A percentile compares a stretch with the other conserved stretches of the same genome.
Conservation (phyloP, 2,329 filamentous ascomycete species). For the Nothophaeocryptopus gaeumannii region DNA sequence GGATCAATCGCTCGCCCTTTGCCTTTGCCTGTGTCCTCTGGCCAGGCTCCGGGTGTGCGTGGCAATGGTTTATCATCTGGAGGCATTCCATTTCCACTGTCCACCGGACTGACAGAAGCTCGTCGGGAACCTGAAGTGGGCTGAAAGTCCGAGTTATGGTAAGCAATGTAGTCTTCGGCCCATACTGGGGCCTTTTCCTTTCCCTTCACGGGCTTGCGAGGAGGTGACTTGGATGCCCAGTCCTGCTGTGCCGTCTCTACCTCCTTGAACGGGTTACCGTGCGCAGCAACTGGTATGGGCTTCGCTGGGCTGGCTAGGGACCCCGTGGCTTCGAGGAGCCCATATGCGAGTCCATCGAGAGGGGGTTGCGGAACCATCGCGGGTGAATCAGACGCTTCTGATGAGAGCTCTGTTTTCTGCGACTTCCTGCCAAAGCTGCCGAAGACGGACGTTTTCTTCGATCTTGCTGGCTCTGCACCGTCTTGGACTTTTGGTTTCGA, state of each 20-base stretch:
- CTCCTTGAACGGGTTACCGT: background rate
- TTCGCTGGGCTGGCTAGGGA: background rate
- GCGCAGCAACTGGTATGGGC: background rate
- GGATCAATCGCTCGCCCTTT: slow-evolving; percentile 12
- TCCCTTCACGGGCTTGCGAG: background rate
- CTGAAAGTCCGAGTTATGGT: background rate
- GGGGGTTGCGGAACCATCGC: too few species aligned
- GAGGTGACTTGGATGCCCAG: background rate
- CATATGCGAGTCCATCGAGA: background rate
- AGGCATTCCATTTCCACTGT: slow-evolving; percentile 17
- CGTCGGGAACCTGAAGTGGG: background rate
- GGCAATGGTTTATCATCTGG: slow-evolving; percentile 1
- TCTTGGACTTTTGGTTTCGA: slow-evolving; percentile 1
- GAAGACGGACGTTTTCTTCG: slow-evolving; percentile 3
- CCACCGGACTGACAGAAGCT: slow-evolving; percentile 11
- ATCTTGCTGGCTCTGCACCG: background rate
- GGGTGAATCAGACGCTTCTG: background rate
- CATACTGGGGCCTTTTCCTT: slow-evolving; percentile 9
- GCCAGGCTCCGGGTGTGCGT: background rate
- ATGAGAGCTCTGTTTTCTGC: background rate
- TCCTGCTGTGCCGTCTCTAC: background rate
- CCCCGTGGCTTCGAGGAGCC: background rate
- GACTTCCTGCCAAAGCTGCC: slow-evolving; percentile 1
- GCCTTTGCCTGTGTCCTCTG: slow-evolving; percentile 6
- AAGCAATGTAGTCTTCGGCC: background rate